Evolutionary conservation across 208 protist genomes (phyloP).

Genomic region (Leishmania gerbilli): DNA sequence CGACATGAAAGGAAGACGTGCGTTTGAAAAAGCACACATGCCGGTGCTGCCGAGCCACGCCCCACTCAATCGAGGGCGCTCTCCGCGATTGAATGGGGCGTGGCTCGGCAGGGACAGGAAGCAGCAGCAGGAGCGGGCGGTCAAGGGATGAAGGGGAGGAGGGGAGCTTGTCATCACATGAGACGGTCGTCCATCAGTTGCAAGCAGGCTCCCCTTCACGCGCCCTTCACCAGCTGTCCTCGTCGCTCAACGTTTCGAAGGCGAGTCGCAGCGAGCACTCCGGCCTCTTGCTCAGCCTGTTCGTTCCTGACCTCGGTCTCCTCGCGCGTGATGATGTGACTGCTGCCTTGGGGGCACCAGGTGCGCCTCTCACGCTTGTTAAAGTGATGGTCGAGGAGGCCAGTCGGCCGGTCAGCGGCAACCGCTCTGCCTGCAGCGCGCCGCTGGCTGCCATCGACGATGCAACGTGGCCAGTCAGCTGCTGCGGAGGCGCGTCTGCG

Average conservation of each 20-base stretch:
- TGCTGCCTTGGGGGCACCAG: background rate
- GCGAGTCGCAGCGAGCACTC: conserved; percentile 41
- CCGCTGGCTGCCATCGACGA: background rate
- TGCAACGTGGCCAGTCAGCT: background rate
- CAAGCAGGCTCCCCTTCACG: too few relatives aligned
- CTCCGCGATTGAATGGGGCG: background rate
- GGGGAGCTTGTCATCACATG: background rate
- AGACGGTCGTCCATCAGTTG: background rate
- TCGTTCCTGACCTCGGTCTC: background rate
- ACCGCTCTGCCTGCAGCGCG: background rate
- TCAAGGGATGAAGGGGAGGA: background rate
- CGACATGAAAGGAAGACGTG: background rate
- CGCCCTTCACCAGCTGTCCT: conserved; percentile 10
- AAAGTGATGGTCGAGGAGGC: background rate
- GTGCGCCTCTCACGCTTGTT: too few relatives aligned
- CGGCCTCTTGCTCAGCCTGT: background rate
- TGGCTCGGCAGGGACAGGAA: background rate
- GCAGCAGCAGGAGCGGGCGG: background rate
- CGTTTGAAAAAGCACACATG: background rate
- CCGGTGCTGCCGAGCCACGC: background rate
- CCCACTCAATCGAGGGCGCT: too few relatives aligned
- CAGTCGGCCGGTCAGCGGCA: background rate
- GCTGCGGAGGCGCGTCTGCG: background rate
- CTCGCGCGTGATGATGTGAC: background rate
- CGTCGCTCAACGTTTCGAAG: conserved; percentile 38